Percentiles rank a stretch among this genome's conserved stretches.
These are phyloP conservation scores for Fusarium succisae DNA, from an alignment of 2,329 filamentous ascomycete species.

Conservation along the genomic window DNA sequence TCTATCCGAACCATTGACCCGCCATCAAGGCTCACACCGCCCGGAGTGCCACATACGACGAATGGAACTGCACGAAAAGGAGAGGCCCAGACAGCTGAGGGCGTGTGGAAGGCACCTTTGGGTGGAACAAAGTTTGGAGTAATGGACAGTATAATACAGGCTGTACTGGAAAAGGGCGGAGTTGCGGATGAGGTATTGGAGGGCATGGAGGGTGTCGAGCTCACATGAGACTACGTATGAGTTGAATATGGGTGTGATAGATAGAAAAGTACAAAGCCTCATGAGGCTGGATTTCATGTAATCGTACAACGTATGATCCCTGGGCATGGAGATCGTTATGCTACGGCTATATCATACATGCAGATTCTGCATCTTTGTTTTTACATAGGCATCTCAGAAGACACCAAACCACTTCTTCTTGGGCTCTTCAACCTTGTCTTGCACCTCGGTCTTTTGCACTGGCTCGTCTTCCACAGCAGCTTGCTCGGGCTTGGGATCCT, in stretches of 20 bases:
- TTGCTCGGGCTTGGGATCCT: slow-evolving; percentile 48
- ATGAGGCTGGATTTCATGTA: slow-evolving; percentile 23
- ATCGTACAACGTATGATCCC: slow-evolving; percentile 31
- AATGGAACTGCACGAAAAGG: slow-evolving; percentile 51
- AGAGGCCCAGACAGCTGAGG: slow-evolving; percentile 69
- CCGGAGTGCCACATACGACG: slow-evolving; percentile 71
- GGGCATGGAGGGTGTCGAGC: slow-evolving; percentile 79
- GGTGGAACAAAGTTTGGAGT: slow-evolving; percentile 83
- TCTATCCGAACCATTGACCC: slow-evolving; percentile 79
- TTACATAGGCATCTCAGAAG: slow-evolving; percentile 61
- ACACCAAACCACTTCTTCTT: slow-evolving; percentile 87
- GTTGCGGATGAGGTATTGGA: slow-evolving; percentile 88
- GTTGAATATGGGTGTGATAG: background rate
- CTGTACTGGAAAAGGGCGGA: slow-evolving; percentile 79
- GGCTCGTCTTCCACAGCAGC: slow-evolving; percentile 50
- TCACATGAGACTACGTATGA: slow-evolving; percentile 55
- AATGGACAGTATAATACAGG: slow-evolving; percentile 78
- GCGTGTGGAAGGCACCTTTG: slow-evolving; percentile 86
- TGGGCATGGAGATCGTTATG: slow-evolving; percentile 18
- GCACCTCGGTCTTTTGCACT: slow-evolving; percentile 38
- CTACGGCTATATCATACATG: slow-evolving; percentile 33
- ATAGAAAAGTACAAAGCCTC: slow-evolving; percentile 10
- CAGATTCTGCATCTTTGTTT: slow-evolving; percentile 11
- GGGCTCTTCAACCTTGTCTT: slow-evolving; percentile 43
- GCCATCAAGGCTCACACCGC: slow-evolving; percentile 76